Evolutionary conservation across 73 alveolate species (phyloP), one percentile per base, ranked within the genome.

Genomic region (Diophrys appendiculata): DNA sequence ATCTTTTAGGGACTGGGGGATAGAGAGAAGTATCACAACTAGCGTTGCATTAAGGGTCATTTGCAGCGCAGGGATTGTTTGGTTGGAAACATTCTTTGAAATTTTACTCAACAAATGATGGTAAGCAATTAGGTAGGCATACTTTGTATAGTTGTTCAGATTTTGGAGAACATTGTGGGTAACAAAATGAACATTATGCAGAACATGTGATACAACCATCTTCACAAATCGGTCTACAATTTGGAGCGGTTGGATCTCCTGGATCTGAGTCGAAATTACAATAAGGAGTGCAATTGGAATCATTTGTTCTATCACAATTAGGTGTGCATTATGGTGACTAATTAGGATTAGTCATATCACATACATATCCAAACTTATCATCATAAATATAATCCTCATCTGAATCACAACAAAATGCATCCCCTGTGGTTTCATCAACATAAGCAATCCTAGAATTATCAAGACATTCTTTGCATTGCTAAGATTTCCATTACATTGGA

Each of bases 301-400:
- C 18, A 43, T 5, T 18, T 18, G 18, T 18, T 43, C 60, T 43
- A 43, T 43, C 60, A 43, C 60, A 43, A 43, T 43, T 43, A 43
- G 60, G 5, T 11, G 60, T 43, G 18, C 60, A n/a, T n/a, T n/a
- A 43, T 43, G 60, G 5, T 11, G 18, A 43, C 18, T 43, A 43
- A 43, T 43, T 43, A 43, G 60, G 60, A n/a, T n/a, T n/a, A n/a
- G n/a, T n/a, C n/a, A n/a, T n/a, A 43, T 43, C 60, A 43, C 60
- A 43, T 43, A 43, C 60, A 43, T 43, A 43, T 43, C 60, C 60
- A 43, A 43, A 43, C 18, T 18, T 43, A 43, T 43, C 60, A 43
- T 43, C 60, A 43, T 43, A 43, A 43, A 43, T 43, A 43, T 11
- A 43, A 43, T 43, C 60, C 5, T 43, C 60, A 11, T 43, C 5